Percentiles rank a stretch among this genome's conserved stretches.
Evolutionary conservation across 2,329 filamentous ascomycete species (phyloP).

Genomic region (Aphanocladium album): DNA sequence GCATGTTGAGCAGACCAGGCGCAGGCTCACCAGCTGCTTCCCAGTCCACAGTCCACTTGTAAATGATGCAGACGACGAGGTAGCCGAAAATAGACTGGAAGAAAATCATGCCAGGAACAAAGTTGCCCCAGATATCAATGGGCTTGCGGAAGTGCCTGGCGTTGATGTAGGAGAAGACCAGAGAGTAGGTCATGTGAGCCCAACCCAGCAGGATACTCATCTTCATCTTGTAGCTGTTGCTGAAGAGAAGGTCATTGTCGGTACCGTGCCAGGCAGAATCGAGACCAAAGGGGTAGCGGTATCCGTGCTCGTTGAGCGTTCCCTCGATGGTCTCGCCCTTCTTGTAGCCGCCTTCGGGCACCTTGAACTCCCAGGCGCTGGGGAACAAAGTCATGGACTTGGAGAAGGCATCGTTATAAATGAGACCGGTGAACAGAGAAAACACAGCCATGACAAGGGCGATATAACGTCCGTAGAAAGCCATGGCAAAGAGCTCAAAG

Average conservation of each 20-base stretch:
- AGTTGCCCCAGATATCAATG: conserved; percentile 96
- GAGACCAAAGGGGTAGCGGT: conserved; percentile 91
- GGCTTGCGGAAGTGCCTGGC: conserved; percentile 90
- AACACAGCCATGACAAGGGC: conserved; percentile 97
- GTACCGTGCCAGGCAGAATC: conserved; percentile 96
- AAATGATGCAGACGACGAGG: conserved; percentile 86
- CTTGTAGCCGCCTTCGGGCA: conserved; percentile 59
- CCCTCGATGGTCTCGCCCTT: conserved; percentile 61
- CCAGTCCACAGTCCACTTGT: conserved; percentile 97
- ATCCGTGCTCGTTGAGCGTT: conserved; percentile 59
- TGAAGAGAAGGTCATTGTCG: conserved; percentile 92
- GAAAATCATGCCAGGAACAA: conserved; percentile 97
- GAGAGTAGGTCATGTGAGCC: conserved; percentile 97
- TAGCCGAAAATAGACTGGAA: conserved; percentile 99
- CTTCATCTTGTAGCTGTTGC: conserved; percentile 99
- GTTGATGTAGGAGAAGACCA: conserved; percentile 89
- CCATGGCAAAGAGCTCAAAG: conserved; percentile 96
- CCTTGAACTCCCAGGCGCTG: conserved; percentile 80
- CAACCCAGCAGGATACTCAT: conserved; percentile 96
- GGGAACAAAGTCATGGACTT: conserved; percentile 84
- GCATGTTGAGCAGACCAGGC: conserved; percentile 92
- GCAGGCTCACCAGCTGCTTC: conserved; percentile 55
- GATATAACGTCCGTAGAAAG: conserved; percentile 98
- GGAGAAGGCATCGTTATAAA: conserved; percentile 98
- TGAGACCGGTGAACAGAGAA: conserved; percentile 92